These are phyloP conservation scores for Pythium insidiosum DNA, from an alignment of 352 stramenopile species.

Conservation along the genomic window DNA sequence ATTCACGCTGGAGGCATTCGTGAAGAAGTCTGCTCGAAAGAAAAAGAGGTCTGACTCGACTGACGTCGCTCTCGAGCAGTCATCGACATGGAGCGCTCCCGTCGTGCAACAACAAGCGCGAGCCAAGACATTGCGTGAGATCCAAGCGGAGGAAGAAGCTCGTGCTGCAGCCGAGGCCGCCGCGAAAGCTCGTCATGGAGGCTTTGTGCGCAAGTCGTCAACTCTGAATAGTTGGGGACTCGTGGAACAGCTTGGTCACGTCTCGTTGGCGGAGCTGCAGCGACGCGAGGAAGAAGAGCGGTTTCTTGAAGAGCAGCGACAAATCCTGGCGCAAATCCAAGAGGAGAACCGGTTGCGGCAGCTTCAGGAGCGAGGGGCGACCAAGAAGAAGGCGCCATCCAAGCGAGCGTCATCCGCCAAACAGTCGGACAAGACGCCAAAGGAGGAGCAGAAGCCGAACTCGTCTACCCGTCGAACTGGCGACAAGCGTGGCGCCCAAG, in stretches of 20 bases:
- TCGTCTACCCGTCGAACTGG: too few species aligned
- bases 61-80: not conserved
- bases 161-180: slow-evolving; percentile 24
- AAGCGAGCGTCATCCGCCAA: too few species aligned
- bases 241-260: slow-evolving; percentile 25
- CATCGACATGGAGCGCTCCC: slow-evolving; percentile 17
- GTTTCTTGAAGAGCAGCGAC: slow-evolving; percentile 53
- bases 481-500: slow-evolving; percentile 7
- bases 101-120: not conserved
- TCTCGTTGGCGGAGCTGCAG: slow-evolving; percentile 61
- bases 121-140: slow-evolving; percentile 36
- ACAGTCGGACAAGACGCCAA: too few species aligned
- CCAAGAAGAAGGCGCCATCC: not conserved
- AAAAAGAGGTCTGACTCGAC: slow-evolving; percentile 12
- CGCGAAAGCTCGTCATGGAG: slow-evolving; percentile 34
- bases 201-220: slow-evolving; percentile 22
- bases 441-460: too few species aligned
- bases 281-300: slow-evolving; percentile 52
- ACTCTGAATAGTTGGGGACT: slow-evolving; percentile 72
- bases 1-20: slow-evolving; percentile 59
- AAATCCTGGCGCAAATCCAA: slow-evolving; percentile 58
- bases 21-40: slow-evolving; percentile 39
- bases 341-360: slow-evolving; percentile 19
- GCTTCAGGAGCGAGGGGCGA: slow-evolving; percentile 6
- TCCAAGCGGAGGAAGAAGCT: slow-evolving; percentile 56